Conservation (phyloP, 176 grass and related monocot species). For the Triticum timopheevii region DNA sequence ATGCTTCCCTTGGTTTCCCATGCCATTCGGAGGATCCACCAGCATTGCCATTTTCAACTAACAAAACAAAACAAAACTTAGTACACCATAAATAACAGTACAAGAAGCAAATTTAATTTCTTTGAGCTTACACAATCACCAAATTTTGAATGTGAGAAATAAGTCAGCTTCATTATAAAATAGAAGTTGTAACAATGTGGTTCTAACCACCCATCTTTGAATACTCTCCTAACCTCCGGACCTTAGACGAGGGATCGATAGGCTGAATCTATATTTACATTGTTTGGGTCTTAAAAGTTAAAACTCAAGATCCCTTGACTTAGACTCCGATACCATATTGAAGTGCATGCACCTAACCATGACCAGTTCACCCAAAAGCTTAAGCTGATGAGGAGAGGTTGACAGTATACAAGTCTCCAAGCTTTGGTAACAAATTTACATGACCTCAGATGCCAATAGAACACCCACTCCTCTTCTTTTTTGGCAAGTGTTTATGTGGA, state of each 20-base stretch:
- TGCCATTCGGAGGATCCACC: slow-evolving; percentile 62
- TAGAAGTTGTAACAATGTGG: not conserved
- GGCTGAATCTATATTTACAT: no score
- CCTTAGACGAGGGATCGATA: not conserved
- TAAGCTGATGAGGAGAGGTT: not conserved
- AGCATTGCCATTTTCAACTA: slow-evolving; percentile 51
- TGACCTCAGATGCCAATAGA: not conserved
- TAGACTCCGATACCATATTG: not conserved
- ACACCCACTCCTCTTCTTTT: not conserved
- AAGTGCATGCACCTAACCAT: not conserved
- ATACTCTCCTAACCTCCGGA: not conserved
- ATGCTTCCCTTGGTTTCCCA: slow-evolving; percentile 43
- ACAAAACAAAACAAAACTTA: slow-evolving; percentile 8
- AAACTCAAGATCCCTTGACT: not conserved
- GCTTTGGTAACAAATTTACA: not conserved
- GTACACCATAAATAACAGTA: not conserved
- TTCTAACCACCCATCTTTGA: not conserved
- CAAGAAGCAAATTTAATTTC: not conserved
- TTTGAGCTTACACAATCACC: not conserved
- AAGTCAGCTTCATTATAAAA: not conserved
- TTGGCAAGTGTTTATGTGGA: not conserved
- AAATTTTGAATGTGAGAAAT: not conserved
- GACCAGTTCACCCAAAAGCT: not conserved
- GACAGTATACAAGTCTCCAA: not conserved
- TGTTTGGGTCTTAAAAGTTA: not conserved